Base-by-base conservation (phyloP, 2,329 filamentous ascomycete genomes). In the Colletotrichum agaves region DNA sequence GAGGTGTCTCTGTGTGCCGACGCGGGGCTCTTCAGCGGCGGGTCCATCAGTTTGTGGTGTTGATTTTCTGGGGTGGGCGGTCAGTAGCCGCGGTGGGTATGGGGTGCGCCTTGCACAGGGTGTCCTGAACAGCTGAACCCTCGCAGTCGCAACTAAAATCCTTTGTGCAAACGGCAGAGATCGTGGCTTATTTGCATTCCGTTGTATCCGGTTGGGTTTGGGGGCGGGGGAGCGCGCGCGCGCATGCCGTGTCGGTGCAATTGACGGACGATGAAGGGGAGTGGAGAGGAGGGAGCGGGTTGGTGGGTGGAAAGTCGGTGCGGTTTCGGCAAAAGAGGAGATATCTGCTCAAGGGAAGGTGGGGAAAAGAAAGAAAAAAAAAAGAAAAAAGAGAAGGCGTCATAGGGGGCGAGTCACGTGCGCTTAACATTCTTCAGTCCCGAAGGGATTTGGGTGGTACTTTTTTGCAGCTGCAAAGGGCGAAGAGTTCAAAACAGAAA, bases 321-420 rank as follows among this genome's bases (percentile, higher is more conserved):
- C 65, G 65, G 61, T 65, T 65, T 68, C 65, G 65, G 65, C 65
- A 65, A 63, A 50, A 27, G 27, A 27, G 27, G 27, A n/a, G n/a
- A n/a, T n/a, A n/a, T n/a, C n/a, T n/a, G n/a, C n/a, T n/a, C n/a
- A n/a, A n/a, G n/a, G n/a, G n/a, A n/a, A n/a, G n/a, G n/a, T n/a
- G n/a, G n/a, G n/a, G n/a, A n/a, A n/a, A n/a, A n/a, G n/a, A n/a
- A n/a, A n/a, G n/a, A n/a, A n/a, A n/a, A n/a, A 27, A n/a, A 52
- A n/a, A 33, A 63, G 21, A n/a, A 27, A 35, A n/a, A 43, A 49
- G 19, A 53, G 49, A 23, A 49, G 47, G n/a, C 33, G 41, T 21
- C 37, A 35, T 50, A 46, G 60, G 27, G 44, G 44, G 44, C 23
- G 35, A 37, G 57, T 67, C 63, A 67, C 63, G 59, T 67, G 63